Evolutionary conservation across 2,329 filamentous ascomycete species (phyloP), one percentile per base, ranked within the genome.

Genomic region (Setomelanomma holmii): DNA sequence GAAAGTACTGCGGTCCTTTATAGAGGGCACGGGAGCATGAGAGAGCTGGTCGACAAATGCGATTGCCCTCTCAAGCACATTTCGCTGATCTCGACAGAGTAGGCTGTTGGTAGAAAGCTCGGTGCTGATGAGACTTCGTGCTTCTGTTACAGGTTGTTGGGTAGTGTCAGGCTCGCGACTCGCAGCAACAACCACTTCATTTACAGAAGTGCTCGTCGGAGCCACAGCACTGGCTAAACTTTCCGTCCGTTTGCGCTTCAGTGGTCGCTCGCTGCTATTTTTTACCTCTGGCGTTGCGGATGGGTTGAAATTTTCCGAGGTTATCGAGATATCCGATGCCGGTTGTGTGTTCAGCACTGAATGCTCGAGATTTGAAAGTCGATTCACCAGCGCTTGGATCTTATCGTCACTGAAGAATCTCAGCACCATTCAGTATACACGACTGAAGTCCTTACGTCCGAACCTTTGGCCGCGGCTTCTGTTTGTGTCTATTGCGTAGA

Each of bases 401-500:
- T 67, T 71, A 6, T 69, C 68, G 30, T 69, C 66, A 6, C 66
- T 69, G 22, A 7, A 21, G 17, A 22, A 1, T 20, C 2, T 36
- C 12, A n/a, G n/a, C 19, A 49, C 8, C 35, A 35, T 2, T 6
- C n/a, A 23, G 19, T 16, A 22, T 23, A 36, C 6, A 24, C 20
- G 4, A n/a, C 12, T 5, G 3, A 20, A 16, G 24, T 20, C 36
- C 66, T 53, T 51, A 68, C 66, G 69, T 70, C 40, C 58, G 61
- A 17, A 63, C 51, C 50, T 66, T 69, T 12, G 64, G 63, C 16
- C 60, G 62, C 24, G 63, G 58, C 44, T 57, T 45, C 16, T 63
- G 61, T 41, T 69, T 70, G 43, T 68, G 62, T 22, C 68, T 63
- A 23, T 67, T 69, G 14, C 71, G 67, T n/a, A 72, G 59, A 44